Evolutionary conservation across 352 stramenopile species (phyloP), one percentile per base, ranked within the genome.

Genomic region (Phytopythium sindhum): DNA sequence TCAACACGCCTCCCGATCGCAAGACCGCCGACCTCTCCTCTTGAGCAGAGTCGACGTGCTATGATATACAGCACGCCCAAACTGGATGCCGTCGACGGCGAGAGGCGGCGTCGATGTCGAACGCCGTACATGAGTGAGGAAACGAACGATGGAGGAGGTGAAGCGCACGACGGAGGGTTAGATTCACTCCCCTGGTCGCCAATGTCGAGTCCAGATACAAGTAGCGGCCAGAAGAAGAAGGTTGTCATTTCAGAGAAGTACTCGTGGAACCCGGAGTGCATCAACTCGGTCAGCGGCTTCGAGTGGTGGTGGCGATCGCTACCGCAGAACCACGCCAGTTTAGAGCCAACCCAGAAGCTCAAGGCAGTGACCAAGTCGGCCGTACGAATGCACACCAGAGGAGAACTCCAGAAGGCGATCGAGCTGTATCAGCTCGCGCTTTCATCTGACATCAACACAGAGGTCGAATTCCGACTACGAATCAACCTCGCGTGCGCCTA

Each of bases 271-370:
- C 80, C 82, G 5, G 80, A 91, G 37, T 84, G 76, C 50, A 88
- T 93, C 42, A 89, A 89, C 48, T 90, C 79, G 0, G 84, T 89
- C 24, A 90, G 80, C 55, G 80, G 84, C 4, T 91, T 91, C 60
- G 80, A 91, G 58, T 93, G 84, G 84, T 93, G 79, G 80, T 91
- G 84, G 84, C 71, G 84, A 7, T 90, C 84, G 28, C 68, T 93
- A 0, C 84, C 84, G 14, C 72, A 78, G 47, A 74, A 89, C 48
- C 82, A 93, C 58, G 39, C 75, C 0, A 85, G 60, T 52, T 64
- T 93, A 14, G 78, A 89, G 50, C 80, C 78, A 21, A 84, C 78
- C 11, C 79, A 90, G 50, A 90, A 91, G 56, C 69, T 93, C n/a
- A 93, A 91, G 66, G 78, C 86, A 67, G 84, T 93, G 33, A 89